Conservation (phyloP, 1,284 basidiomycete species). For the Tylopilus sp. region DNA sequence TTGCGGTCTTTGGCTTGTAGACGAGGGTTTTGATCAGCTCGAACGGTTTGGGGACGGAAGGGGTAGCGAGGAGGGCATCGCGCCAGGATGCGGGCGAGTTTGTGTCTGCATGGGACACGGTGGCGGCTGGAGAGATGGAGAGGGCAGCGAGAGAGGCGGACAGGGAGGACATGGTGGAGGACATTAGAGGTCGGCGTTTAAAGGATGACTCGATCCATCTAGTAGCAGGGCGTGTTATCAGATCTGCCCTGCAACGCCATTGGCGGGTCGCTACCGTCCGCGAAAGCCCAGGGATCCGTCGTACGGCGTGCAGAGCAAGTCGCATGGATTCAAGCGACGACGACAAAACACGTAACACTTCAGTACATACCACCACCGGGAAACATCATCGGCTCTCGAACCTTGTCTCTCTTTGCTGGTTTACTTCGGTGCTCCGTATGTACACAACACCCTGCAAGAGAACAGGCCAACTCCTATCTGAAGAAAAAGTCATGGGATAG, state of each 20-base stretch:
- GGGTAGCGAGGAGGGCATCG: slow-evolving; percentile 49
- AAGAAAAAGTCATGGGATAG: no score
- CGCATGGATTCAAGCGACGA: slow-evolving; percentile 21
- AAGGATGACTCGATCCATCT: slow-evolving; percentile 30
- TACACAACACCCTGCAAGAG: no score
- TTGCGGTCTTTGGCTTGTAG: slow-evolving; percentile 89
- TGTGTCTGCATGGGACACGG: slow-evolving; percentile 50
- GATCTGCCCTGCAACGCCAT: slow-evolving; percentile 15
- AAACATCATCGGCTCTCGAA: slow-evolving; percentile 74
- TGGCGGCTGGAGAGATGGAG: slow-evolving; percentile 49
- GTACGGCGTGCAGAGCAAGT: slow-evolving; percentile 21
- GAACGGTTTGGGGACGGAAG: slow-evolving; percentile 52
- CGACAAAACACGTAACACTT: not conserved
- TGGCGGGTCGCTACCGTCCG: slow-evolving; percentile 9
- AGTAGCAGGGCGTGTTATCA: slow-evolving; percentile 16
- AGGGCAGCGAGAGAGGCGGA: slow-evolving; percentile 42
- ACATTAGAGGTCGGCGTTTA: slow-evolving; percentile 18
- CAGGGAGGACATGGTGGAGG: slow-evolving; percentile 22
- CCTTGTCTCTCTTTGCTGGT: slow-evolving; percentile 64
- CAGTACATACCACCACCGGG: slow-evolving; percentile 43
- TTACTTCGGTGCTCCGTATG: no score
- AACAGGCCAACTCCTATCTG: no score
- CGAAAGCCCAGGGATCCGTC: slow-evolving; percentile 26
- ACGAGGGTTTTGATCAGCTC: slow-evolving; percentile 79
- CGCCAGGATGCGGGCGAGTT: slow-evolving; percentile 67